A percentile compares a stretch with the other conserved stretches of the same genome.
Conservation (phyloP, 805 yeast species). For the Spathaspora hagerdaliae region DNA sequence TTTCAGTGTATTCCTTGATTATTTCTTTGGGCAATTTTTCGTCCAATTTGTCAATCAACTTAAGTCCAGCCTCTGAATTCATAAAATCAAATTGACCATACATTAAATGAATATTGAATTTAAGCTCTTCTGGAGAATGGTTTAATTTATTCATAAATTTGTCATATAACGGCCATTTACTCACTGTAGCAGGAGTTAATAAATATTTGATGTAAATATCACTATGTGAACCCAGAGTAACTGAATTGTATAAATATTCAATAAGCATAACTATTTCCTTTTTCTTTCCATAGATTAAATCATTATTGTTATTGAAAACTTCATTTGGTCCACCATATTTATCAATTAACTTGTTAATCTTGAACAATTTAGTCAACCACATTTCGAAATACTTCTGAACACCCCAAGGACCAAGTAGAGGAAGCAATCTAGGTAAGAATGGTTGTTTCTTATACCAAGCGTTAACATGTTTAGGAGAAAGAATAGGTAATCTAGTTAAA, state of each 20-base stretch:
- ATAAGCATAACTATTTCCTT: constrained; percentile 31
- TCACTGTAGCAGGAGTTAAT: constrained; percentile 55
- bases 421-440: constrained; percentile 46
- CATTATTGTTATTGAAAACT: constrained; percentile 22
- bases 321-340: constrained; percentile 26
- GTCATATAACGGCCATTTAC: constrained; percentile 64
- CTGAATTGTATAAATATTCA: constrained; percentile 40
- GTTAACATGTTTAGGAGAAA: constrained; percentile 23
- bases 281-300: constrained; percentile 35
- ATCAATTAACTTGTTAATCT: constrained; percentile 32
- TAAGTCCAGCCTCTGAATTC: constrained; percentile 53
- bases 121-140: constrained; percentile 8
- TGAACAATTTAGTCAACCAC: constrained; percentile 39
- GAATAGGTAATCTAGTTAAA: constrained; percentile 43
- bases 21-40: constrained; percentile 6
- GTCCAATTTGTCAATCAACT: constrained; percentile 22
- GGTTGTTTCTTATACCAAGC: constrained; percentile 40
- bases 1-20: constrained; percentile 17
- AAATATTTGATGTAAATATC: constrained; percentile 44
- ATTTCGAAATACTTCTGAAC: constrained; percentile 30
- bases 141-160: constrained; percentile 36
- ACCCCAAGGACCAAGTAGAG: constrained; percentile 42
- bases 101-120: constrained; percentile 40
- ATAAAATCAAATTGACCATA: constrained; percentile 78
- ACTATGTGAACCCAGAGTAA: constrained; percentile 33